phyloP scores from a whole-genome alignment of 768 basidiomycete genomes.

The Pulveroboletus sp. region DNA sequence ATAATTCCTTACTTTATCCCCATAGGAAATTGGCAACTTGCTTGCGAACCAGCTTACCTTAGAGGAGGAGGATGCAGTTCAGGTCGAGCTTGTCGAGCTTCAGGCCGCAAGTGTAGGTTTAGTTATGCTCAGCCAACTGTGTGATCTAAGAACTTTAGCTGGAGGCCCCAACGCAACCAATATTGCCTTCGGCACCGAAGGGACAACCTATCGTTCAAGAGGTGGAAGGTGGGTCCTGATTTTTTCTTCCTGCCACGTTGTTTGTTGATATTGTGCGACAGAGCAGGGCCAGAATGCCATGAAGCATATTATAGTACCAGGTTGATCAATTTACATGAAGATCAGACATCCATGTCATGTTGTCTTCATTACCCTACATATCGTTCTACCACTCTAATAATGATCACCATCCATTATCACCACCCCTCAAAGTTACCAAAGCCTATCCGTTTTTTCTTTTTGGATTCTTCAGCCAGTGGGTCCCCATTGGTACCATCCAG shows the following conservation, averaged over 20 bases:
- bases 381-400: conserved; percentile 5
- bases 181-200: conserved; percentile 55
- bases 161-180: conserved; percentile 27
- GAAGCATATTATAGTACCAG: conserved; percentile 18
- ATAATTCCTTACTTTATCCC: background rate
- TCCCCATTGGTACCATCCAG: conserved; percentile 17
- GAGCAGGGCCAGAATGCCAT: conserved; percentile 5
- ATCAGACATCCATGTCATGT: background rate
- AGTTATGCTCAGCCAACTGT: background rate
- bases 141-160: conserved; percentile 24
- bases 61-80: conserved; percentile 94
- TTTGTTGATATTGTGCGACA: conserved; percentile 5
- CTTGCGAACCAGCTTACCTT: conserved; percentile 74
- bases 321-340: conserved; percentile 13
- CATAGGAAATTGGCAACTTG: conserved; percentile 88
- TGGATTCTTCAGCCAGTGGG: conserved; percentile 43
- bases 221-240: conserved; percentile 31
- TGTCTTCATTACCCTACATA: conserved; percentile 6
- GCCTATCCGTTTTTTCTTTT: conserved; percentile 80
- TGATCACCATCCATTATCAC: conserved; percentile 35
- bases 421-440: conserved; percentile 91
- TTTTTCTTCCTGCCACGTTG: background rate
- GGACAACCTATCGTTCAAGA: conserved; percentile 35
- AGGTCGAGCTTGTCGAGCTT: conserved; percentile 70
- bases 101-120: conserved; percentile 58